Base-by-base conservation (phyloP, 163 green algal species). In the Dunaliella salina region DNA sequence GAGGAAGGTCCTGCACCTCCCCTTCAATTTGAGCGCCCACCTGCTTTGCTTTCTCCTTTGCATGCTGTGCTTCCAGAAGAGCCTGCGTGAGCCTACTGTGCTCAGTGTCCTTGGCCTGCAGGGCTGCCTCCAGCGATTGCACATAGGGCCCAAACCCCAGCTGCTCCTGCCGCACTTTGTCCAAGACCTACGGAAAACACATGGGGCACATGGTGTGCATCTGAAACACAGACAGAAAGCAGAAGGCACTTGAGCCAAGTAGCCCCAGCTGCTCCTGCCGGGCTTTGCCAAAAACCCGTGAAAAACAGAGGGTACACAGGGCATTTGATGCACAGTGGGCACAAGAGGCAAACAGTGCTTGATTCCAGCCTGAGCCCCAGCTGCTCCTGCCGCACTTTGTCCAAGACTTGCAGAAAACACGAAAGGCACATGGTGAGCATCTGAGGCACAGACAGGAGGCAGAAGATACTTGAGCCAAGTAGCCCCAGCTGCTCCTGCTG, bases 131-230 rank as follows among this genome's bases (percentile, higher is more conserved):
- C 32, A 90, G 84, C 24, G 69, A 85, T 33, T 78, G 35, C 75
- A 88, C 85, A 50, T 85, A 85, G 0, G 71, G 57, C 80, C 89
- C 85, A 80, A 90, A 86, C 17, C 82, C 69, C 33, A 85, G 72
- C 33, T 88, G 86, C 86, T 95, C 91, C 57, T 87, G 29, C 0
- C 85, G 46, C 33, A 93, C 84, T 75, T 89, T 89, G 86, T 90
- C 88, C 0, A 93, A 17, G 24, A 91, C 86, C 88, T 91, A 83
- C 0, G 45, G 32, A 34, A 67, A 30, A 34, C 22, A 57, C 59
- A 24, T 50, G 8, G 40, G 40, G 40, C 40, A 3, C 40, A 50
- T n/a, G n/a, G n/a, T n/a, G n/a, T n/a, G n/a, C n/a, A n/a, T n/a
- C n/a, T n/a, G n/a, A n/a, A n/a, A n/a, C n/a, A n/a, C n/a, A n/a